These are phyloP conservation scores for Triticum dicoccoides DNA, from an alignment of 176 grass and related monocot genomes.

Conservation along the genomic window DNA sequence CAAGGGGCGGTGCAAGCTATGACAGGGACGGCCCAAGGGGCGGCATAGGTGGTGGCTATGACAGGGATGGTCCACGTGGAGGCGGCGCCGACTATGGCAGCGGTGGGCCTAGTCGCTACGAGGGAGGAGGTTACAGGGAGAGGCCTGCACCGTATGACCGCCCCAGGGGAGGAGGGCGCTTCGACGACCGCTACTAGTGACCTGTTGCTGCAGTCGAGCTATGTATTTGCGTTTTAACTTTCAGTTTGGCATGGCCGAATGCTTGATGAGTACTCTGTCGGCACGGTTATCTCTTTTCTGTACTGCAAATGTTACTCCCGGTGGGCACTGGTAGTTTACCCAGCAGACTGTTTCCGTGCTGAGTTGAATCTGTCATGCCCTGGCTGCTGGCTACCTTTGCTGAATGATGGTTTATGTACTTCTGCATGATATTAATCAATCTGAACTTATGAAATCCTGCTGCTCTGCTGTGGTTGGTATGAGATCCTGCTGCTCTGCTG, in stretches of 20 bases:
- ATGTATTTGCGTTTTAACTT: conserved; percentile 15
- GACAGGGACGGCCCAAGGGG: conserved; percentile 44
- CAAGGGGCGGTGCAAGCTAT: conserved; percentile 40
- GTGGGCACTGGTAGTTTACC: conserved; percentile 10
- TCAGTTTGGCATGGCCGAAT: conserved; percentile 15
- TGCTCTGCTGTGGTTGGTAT: not conserved
- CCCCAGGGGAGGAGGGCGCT: conserved; percentile 57
- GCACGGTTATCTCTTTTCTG: conserved; percentile 11
- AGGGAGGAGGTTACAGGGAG: conserved; percentile 55
- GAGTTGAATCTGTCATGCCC: not conserved
- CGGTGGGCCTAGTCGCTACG: conserved; percentile 48
- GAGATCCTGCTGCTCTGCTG: too few relatives aligned
- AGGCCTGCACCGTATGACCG: conserved; percentile 65
- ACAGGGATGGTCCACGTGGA: conserved; percentile 54
- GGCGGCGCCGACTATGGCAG: conserved; percentile 32
- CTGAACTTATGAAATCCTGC: not conserved
- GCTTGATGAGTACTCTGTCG: conserved; percentile 1
- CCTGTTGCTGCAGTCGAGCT: not conserved
- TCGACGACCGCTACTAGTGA: conserved; percentile 53
- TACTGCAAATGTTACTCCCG: conserved; percentile 17
- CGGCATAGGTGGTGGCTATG: conserved; percentile 34
- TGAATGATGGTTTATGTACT: not conserved
- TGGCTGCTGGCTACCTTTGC: not conserved
- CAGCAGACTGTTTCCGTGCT: conserved; percentile 22
- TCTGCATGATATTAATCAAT: not conserved